phyloP scores from a whole-genome alignment of 140 eudicot genomes.

The Senecio squalidus region DNA sequence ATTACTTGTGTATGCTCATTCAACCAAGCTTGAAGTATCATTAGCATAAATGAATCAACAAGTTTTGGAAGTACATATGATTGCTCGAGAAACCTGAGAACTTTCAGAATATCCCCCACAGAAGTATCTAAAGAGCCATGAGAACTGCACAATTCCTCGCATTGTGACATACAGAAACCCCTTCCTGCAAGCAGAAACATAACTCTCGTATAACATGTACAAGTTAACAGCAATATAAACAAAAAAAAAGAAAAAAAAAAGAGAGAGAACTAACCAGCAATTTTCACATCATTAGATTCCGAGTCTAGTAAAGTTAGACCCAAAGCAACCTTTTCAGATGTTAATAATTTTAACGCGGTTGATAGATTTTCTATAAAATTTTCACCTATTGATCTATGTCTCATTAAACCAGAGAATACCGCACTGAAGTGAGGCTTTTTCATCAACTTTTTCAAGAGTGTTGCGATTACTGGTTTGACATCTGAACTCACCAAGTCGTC shows the following conservation, averaged over 20 bases:
- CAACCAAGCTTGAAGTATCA: constrained; percentile 37
- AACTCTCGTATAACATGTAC: constrained; percentile 9
- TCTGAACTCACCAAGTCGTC: constrained; percentile 35
- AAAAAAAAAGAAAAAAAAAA: background rate
- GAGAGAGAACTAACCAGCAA: constrained; percentile 35
- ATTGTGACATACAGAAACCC: constrained; percentile 51
- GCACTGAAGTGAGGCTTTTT: constrained; percentile 51
- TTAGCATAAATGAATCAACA: constrained; percentile 56
- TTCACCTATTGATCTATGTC: constrained; percentile 30
- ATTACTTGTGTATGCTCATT: constrained; percentile 34
- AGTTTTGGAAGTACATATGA: constrained; percentile 53
- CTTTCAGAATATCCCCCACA: constrained; percentile 43
- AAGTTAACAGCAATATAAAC: constrained; percentile 1
- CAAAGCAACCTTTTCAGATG: constrained; percentile 47
- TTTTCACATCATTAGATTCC: constrained; percentile 38
- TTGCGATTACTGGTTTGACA: constrained; percentile 35
- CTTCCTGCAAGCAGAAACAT: constrained; percentile 42
- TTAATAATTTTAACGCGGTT: constrained; percentile 41
- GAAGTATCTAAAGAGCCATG: constrained; percentile 21
- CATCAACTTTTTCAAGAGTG: constrained; percentile 45
- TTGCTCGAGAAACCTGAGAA: constrained; percentile 49
- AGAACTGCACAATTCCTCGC: constrained; percentile 35
- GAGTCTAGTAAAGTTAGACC: constrained; percentile 58
- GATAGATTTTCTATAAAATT: constrained; percentile 41
- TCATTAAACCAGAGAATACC: constrained; percentile 37